Conservation (phyloP, 2,329 filamentous ascomycete species). For the Diaporthe sp. region DNA sequence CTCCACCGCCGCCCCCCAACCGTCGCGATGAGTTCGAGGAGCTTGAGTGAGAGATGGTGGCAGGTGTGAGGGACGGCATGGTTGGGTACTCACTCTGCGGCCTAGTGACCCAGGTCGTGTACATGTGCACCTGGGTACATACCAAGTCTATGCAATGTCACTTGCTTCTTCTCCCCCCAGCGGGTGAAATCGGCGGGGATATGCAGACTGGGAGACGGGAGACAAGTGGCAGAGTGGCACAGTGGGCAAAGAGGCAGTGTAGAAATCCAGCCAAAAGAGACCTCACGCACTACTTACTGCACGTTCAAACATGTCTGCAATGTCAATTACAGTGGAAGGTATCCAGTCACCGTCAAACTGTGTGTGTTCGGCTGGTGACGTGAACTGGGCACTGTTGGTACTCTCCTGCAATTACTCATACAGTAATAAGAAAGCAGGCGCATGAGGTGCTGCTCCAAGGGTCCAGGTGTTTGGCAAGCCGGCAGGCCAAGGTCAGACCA, state of each 20-base stretch:
- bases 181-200: neutral
- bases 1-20: constrained; percentile 11
- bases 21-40: constrained; percentile 3
- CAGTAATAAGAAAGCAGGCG: neutral
- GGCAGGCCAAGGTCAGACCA: constrained; percentile 12
- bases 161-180: neutral
- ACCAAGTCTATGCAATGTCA: neutral
- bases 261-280: neutral
- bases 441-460: neutral
- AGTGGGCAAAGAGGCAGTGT: neutral
- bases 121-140: neutral
- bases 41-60: neutral
- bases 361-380: too few relatives aligned
- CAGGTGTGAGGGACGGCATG: neutral
- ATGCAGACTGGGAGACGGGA: neutral
- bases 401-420: too few relatives aligned
- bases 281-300: neutral
- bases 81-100: neutral
- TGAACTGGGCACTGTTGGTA: too few relatives aligned
- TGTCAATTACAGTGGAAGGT: neutral
- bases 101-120: neutral
- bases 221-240: neutral
- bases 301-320: neutral
- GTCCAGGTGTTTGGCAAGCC: neutral
- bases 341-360: too few relatives aligned